Base-by-base conservation (phyloP, 805 yeast genomes). In the Spathaspora hagerdaliae region DNA sequence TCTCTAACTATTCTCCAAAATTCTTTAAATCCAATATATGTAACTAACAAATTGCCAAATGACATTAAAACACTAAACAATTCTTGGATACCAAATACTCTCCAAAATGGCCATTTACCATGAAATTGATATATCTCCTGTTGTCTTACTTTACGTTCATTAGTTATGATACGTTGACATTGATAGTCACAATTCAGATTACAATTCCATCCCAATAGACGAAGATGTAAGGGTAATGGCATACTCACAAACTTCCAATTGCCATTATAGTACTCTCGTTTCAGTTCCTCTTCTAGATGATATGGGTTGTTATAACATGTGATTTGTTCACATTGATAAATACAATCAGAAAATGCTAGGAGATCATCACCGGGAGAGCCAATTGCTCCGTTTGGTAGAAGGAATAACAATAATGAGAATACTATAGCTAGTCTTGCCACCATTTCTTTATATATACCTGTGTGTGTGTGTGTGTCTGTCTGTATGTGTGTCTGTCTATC, bases 101-200 rank as follows among this genome's bases (percentile, higher is more conserved):
- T 74, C 13, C 71, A 50, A 57, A 94, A 94, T 2, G 98, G 98
- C 99, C 99, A 94, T 67, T 94, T 94, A 0, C 99, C 99, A 63
- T 94, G 97, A 66, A 88, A 94, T 62, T 94, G 99, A 36, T 75
- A 75, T 0, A 88, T 68, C 45, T 81, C 83, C 48, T 76, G 73
- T n/a, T 74, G 71, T 2, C 64, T 51, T 0, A 46, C 52, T 12
- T 67, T 64, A 19, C 96, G 71, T 34, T 77, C 68, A 1, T 58
- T 56, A 0, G 96, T 90, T 38, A 92, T 70, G 7, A 79, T 60
- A 45, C 89, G 82, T 63, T 94, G 98, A 62, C 99, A 94, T 54
- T 82, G 85, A 63, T 94, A 94, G 65, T 94, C 98, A 65, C 99
- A 94, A 58, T 94, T 83, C 27, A 82, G 76, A 2, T 65, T 65